Conservation (phyloP, 148 eudicot genomes). For the Hydrangea macrophylla region DNA sequence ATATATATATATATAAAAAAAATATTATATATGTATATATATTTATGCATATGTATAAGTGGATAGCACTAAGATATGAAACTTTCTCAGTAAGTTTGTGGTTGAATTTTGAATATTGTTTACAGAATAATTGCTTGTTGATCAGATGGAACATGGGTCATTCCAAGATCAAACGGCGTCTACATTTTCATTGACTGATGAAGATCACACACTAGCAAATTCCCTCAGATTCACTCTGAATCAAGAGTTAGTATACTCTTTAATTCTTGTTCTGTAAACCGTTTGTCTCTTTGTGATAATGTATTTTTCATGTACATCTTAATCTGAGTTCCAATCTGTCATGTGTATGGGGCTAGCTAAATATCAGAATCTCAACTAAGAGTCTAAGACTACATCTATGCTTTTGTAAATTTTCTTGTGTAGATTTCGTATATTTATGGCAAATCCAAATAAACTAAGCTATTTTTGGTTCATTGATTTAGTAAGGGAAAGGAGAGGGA, state of each 20-base stretch:
- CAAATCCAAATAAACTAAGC: too few relatives aligned
- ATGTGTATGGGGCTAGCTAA: background rate
- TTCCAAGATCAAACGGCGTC: conserved; percentile 59
- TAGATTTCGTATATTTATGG: too few relatives aligned
- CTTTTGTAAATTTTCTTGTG: too few relatives aligned
- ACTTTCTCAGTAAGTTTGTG: too few relatives aligned
- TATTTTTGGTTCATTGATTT: too few relatives aligned
- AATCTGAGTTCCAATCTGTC: background rate
- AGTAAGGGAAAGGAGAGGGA: too few relatives aligned
- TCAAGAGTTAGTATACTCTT: conserved; percentile 57
- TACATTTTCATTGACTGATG: conserved; percentile 78
- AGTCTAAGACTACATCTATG: too few relatives aligned
- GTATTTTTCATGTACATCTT: background rate
- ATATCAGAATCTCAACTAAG: too few relatives aligned
- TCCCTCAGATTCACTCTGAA: conserved; percentile 72
- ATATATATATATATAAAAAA: too few relatives aligned
- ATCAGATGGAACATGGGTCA: conserved; percentile 80
- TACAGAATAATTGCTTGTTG: background rate
- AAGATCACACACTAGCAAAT: conserved; percentile 91
- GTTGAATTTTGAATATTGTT: background rate
- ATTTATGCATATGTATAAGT: too few relatives aligned
- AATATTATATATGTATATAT: too few relatives aligned
- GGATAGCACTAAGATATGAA: too few relatives aligned
- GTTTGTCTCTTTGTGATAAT: background rate
- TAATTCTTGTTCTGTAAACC: background rate